Base-by-base conservation (phyloP, 2,329 filamentous ascomycete species). In the Ophiostoma triangulosporum region DNA sequence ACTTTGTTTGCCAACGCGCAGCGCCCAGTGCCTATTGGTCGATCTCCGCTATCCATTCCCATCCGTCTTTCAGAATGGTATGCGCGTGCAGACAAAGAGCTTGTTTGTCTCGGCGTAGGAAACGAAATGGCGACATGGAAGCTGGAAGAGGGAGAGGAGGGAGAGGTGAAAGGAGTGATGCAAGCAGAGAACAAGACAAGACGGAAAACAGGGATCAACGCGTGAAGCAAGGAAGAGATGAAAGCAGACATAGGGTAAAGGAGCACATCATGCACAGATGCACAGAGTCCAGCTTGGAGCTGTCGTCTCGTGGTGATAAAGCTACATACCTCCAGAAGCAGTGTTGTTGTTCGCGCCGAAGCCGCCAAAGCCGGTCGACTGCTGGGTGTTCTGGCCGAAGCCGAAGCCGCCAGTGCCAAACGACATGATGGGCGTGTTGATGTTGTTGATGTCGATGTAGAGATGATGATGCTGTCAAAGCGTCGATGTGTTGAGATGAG, bases 341-440 rank as follows among this genome's bases (percentile, higher is more conserved):
- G 67, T 65, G 51, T 64, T 68, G 58, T 63, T 69, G 59, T 65
- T 70, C 53, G 68, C 51, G 36, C 75, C 76, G 56, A 79, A 83
- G 45, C 78, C 79, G 60, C 77, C 77, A 66, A 85, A 85, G 22
- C 69, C 71, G 50, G 59, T 61, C 22, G 66, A 60, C 35, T 35
- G 43, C 33, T 55, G 46, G 36, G 50, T 51, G 63, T 70, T 72
- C 63, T 75, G 73, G 68, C 78, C 78, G 68, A 84, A 72, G 69
- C 78, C 78, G 68, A 84, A 72, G 62, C 74, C 74, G 58, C 73
- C 71, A 51, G 29, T 38, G 59, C 71, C 72, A 61, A 78, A 60
- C 62, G 77, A 77, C 77, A 81, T 81, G 63, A 59, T 46, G 43
- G 24, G 20, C 36, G 71, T 63, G 54, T 51, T 8, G 24, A 17